Conservation (phyloP, 371 early-diverging fungal species). For the Actinomortierella wolfii region DNA sequence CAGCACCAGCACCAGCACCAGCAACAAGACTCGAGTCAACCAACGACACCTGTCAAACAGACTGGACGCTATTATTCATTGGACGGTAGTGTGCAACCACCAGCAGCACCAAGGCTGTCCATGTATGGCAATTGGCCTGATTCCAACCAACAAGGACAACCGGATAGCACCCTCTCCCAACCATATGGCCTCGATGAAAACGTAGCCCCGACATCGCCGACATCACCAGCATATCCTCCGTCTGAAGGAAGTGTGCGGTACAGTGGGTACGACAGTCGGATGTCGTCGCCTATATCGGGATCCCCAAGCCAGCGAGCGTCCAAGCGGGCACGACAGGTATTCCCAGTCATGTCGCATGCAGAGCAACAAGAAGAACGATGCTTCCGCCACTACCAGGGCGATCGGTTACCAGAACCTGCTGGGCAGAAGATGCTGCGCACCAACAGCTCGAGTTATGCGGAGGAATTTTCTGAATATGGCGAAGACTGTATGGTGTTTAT, state of each 20-base stretch:
- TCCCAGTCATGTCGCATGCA: constrained; percentile 39
- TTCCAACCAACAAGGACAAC: no score
- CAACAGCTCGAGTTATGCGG: constrained; percentile 15
- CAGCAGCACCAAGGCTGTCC: no score
- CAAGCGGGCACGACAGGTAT: constrained; percentile 1
- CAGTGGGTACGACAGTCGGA: neutral
- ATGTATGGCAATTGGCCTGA: no score
- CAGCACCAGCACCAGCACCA: no score
- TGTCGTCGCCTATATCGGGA: constrained; percentile 9
- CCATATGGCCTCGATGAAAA: no score
- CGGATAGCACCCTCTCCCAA: no score
- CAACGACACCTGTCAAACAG: no score
- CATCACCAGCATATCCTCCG: neutral
- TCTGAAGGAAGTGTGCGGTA: neutral
- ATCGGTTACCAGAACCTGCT: constrained; percentile 32
- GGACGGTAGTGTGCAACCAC: no score
- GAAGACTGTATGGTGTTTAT: constrained; percentile 34
- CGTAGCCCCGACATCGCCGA: neutral
- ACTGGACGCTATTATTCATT: no score
- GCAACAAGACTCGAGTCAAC: no score
- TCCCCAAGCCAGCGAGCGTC: constrained; percentile 18
- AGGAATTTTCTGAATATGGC: constrained; percentile 39
- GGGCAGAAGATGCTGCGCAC: constrained; percentile 33
- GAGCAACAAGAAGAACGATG: constrained; percentile 38
- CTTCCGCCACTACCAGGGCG: constrained; percentile 29